Percentiles rank a stretch among this genome's conserved stretches.
These are phyloP conservation scores for Didymella sp. DNA, from an alignment of 2,329 filamentous ascomycete species.

Conservation along the genomic window DNA sequence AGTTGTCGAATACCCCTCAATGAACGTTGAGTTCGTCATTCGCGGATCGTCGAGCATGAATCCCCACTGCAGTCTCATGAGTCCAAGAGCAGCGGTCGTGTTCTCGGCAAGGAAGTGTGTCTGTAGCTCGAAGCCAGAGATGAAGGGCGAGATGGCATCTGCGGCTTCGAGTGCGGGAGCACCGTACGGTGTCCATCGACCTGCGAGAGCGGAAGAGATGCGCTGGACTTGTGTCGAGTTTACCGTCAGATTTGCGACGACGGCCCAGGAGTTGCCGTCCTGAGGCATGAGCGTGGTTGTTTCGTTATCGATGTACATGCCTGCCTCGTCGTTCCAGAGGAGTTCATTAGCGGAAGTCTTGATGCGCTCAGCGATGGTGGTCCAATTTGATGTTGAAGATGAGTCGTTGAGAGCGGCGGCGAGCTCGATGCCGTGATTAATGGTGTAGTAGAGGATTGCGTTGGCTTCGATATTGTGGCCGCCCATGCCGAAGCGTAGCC, in stretches of 20 bases:
- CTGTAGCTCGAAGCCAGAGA: conserved; percentile 57
- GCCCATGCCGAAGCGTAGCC: conserved; percentile 60
- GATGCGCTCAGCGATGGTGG: conserved; percentile 52
- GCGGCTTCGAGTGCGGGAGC: conserved; percentile 57
- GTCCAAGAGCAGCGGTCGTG: conserved; percentile 49
- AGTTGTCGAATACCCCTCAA: conserved; percentile 58
- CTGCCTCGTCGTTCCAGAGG: conserved; percentile 58
- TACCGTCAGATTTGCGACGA: conserved; percentile 49
- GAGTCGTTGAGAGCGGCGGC: conserved; percentile 58
- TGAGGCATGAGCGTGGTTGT: conserved; percentile 59
- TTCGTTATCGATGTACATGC: conserved; percentile 63
- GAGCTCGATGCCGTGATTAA: conserved; percentile 61
- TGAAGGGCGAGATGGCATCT: conserved; percentile 58
- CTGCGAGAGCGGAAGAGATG: conserved; percentile 45
- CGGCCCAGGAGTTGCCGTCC: conserved; percentile 55
- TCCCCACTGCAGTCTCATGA: conserved; percentile 60
- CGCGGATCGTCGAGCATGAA: conserved; percentile 63
- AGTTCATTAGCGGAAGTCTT: conserved; percentile 55
- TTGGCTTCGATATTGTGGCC: conserved; percentile 59
- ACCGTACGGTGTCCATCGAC: conserved; percentile 54
- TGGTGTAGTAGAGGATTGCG: conserved; percentile 58
- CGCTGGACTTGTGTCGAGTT: conserved; percentile 36
- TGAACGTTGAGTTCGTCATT: conserved; percentile 62
- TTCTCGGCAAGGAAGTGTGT: conserved; percentile 54
- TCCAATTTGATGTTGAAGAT: conserved; percentile 52